Conservation (phyloP, 2,329 filamentous ascomycete genomes). For the Calycina herbarum region DNA sequence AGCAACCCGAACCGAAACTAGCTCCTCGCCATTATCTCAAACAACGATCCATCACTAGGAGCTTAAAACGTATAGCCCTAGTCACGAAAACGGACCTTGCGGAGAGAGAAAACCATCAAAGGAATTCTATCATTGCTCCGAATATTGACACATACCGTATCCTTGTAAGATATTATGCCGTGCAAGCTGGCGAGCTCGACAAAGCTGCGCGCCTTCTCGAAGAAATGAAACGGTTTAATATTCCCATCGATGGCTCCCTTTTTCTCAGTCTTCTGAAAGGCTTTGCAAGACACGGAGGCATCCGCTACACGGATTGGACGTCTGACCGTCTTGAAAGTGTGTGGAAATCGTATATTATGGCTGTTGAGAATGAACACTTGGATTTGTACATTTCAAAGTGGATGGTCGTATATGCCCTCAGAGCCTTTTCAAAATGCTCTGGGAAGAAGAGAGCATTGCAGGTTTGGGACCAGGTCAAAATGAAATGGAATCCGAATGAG, state of each 20-base stretch:
- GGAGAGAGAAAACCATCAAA: slow-evolving; percentile 57
- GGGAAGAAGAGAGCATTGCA: slow-evolving; percentile 32
- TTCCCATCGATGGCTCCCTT: slow-evolving; percentile 72
- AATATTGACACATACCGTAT: slow-evolving; percentile 78
- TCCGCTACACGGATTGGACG: slow-evolving; percentile 70
- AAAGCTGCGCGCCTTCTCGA: slow-evolving; percentile 70
- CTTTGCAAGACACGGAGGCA: slow-evolving; percentile 72
- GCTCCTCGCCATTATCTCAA: slow-evolving; percentile 40
- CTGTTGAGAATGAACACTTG: slow-evolving; percentile 47
- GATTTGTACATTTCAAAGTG: slow-evolving; percentile 57
- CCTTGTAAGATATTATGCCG: slow-evolving; percentile 73
- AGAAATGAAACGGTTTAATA: slow-evolving; percentile 72
- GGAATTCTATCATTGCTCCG: slow-evolving; percentile 65
- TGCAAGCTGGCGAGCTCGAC: slow-evolving; percentile 67
- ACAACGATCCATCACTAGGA: slow-evolving; percentile 46
- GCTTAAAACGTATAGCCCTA: slow-evolving; percentile 58
- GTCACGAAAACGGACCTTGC: slow-evolving; percentile 56
- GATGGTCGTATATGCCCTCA: slow-evolving; percentile 60
- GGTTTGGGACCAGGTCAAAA: slow-evolving; percentile 36
- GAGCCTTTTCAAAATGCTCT: slow-evolving; percentile 58
- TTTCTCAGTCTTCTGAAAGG: slow-evolving; percentile 82
- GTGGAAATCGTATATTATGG: slow-evolving; percentile 62
- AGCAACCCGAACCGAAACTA: slow-evolving; percentile 27
- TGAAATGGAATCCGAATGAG: slow-evolving; percentile 35
- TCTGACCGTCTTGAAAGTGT: slow-evolving; percentile 65